These are phyloP conservation scores for Metschnikowia lunata DNA, from an alignment of 805 yeast genomes.

Conservation along the genomic window DNA sequence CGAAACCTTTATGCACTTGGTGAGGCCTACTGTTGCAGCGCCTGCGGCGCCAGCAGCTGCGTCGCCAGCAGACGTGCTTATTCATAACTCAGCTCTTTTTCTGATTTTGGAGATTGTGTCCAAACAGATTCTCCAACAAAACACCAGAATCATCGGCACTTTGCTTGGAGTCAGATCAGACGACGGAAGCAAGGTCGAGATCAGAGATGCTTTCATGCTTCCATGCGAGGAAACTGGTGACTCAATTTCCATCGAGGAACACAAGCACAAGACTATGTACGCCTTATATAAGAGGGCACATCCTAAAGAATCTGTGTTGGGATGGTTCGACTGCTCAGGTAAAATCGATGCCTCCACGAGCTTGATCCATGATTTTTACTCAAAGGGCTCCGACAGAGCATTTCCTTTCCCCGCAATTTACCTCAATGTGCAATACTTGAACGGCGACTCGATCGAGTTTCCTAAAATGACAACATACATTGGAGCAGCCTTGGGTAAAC, in stretches of 20 bases:
- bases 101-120: slow-evolving; percentile 72
- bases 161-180: slow-evolving; percentile 78
- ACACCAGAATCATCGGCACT: slow-evolving; percentile 73
- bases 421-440: slow-evolving; percentile 61
- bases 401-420: slow-evolving; percentile 76
- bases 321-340: slow-evolving; percentile 73
- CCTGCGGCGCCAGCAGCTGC: slow-evolving; percentile 41
- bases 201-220: slow-evolving; percentile 74
- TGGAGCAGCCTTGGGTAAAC: slow-evolving; percentile 67
- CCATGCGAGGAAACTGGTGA: slow-evolving; percentile 74
- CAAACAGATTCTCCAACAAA: slow-evolving; percentile 37
- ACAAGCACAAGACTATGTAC: slow-evolving; percentile 65
- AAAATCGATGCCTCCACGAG: slow-evolving; percentile 69
- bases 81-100: slow-evolving; percentile 69
- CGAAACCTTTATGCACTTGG: slow-evolving; percentile 36
- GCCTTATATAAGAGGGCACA: slow-evolving; percentile 71
- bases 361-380: slow-evolving; percentile 75
- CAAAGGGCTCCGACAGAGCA: slow-evolving; percentile 64
- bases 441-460: slow-evolving; percentile 42
- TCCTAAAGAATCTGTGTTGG: slow-evolving; percentile 74
- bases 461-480: slow-evolving; percentile 67
- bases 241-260: slow-evolving; percentile 72
- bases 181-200: slow-evolving; percentile 71
- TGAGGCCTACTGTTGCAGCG: slow-evolving; percentile 48
- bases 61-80: slow-evolving; percentile 50